A percentile compares a stretch with the other conserved stretches of the same genome.
Conservation (phyloP, 805 yeast genomes). For the Helenozyma baotianmanensis region DNA sequence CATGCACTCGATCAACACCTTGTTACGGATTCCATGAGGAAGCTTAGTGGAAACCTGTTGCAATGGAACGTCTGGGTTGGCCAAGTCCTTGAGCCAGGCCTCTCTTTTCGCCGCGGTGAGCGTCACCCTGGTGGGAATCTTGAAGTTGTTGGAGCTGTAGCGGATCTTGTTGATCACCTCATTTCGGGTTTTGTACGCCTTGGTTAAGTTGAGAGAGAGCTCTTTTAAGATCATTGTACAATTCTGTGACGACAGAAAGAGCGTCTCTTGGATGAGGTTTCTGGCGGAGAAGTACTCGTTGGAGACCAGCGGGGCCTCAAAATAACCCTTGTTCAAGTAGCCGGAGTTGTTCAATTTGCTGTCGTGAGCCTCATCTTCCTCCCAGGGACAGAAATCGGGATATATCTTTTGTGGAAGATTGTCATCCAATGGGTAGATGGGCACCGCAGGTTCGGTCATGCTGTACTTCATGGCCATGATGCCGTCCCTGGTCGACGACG, state of each 20-base stretch:
- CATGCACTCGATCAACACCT: constrained; percentile 68
- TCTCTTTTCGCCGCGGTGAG: constrained; percentile 83
- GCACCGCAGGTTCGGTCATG: constrained; percentile 31
- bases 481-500: constrained; percentile 27
- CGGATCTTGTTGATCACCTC: constrained; percentile 37
- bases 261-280: constrained; percentile 47
- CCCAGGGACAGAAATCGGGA: constrained; percentile 76
- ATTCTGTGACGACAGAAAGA: constrained; percentile 31
- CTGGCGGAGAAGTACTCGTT: constrained; percentile 72
- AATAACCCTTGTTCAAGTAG: constrained; percentile 65
- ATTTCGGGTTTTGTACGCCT: constrained; percentile 34
- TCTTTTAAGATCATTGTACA: constrained; percentile 34
- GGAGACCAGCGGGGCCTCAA: constrained; percentile 55
- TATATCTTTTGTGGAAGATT: constrained; percentile 24
- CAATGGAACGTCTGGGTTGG: constrained; percentile 62
- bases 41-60: constrained; percentile 67
- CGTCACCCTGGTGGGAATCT: constrained; percentile 86
- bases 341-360: constrained; percentile 43
- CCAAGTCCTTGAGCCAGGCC: constrained; percentile 78
- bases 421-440: constrained; percentile 34
- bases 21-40: constrained; percentile 86
- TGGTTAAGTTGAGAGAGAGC: constrained; percentile 34
- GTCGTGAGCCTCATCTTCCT: constrained; percentile 28
- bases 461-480: constrained; percentile 30
- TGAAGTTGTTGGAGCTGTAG: constrained; percentile 41